phyloP scores from a whole-genome alignment of 768 basidiomycete species.

The Suillus weaverae region DNA sequence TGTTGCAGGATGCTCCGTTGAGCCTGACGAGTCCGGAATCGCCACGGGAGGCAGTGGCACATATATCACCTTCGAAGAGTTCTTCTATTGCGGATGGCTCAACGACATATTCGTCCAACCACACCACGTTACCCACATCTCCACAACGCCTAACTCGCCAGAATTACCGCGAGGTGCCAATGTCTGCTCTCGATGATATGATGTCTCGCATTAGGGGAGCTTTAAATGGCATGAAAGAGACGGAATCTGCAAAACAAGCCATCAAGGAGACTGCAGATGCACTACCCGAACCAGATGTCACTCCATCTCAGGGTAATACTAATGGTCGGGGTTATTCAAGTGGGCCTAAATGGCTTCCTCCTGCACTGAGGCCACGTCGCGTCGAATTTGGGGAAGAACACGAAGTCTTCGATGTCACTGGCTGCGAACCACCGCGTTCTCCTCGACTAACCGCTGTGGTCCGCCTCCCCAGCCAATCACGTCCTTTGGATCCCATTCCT shows the following conservation, averaged over 20 bases:
- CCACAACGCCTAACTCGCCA: constrained; percentile 24
- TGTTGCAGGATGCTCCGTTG: neutral
- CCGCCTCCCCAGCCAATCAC: constrained; percentile 47
- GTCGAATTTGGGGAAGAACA: constrained; percentile 33
- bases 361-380: constrained; percentile 45
- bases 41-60: constrained; percentile 1
- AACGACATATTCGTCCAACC: constrained; percentile 16
- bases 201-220: constrained; percentile 88
- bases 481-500: constrained; percentile 43
- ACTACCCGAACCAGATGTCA: constrained; percentile 13
- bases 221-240: constrained; percentile 62
- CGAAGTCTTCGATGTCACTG: constrained; percentile 49
- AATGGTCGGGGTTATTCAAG: constrained; percentile 5
- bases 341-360: constrained; percentile 54
- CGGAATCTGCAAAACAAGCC: constrained; percentile 13
- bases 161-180: constrained; percentile 49
- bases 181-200: constrained; percentile 77
- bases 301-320: constrained; percentile 18
- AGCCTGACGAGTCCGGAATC: neutral
- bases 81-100: constrained; percentile 13
- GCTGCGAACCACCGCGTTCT: constrained; percentile 47
- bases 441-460: constrained; percentile 46
- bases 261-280: constrained; percentile 21
- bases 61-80: constrained; percentile 11
- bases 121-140: constrained; percentile 16